These are phyloP conservation scores for Asterionellopsis glacialis DNA, from an alignment of 108 stramenopile species.

Conservation along the genomic window DNA sequence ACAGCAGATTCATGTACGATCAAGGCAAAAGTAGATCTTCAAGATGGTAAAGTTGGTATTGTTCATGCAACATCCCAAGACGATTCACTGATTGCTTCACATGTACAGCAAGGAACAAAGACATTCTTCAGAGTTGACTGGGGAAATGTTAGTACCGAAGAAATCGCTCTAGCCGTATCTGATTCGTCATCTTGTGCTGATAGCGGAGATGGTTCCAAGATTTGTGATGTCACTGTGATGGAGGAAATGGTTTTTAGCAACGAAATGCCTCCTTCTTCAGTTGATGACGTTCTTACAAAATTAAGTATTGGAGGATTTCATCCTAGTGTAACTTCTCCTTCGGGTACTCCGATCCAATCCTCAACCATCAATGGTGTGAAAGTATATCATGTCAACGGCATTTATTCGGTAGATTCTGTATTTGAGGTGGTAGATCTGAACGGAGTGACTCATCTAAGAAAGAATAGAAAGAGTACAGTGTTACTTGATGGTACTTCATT, in stretches of 20 bases:
- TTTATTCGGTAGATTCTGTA: conserved; percentile 15
- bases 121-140: conserved; percentile 23
- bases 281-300: conserved; percentile 5
- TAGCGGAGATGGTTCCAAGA: conserved; percentile 9
- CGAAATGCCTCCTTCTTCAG: not conserved
- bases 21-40: conserved; percentile 22
- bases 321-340: conserved; percentile 8
- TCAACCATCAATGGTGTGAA: not conserved
- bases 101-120: conserved; percentile 7
- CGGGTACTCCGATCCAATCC: not conserved
- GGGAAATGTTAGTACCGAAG: not conserved
- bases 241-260: not conserved
- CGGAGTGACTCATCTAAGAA: conserved; percentile 33
- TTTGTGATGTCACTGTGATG: not conserved
- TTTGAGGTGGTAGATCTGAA: conserved; percentile 42
- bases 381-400: not conserved
- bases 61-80: too few species aligned
- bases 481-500: conserved; percentile 24
- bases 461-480: conserved; percentile 43
- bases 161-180: not conserved
- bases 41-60: too few species aligned
- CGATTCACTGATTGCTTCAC: too few species aligned
- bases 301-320: conserved; percentile 17
- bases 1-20: conserved; percentile 34
- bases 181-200: not conserved